Base-by-base conservation (phyloP, 768 basidiomycete genomes). In the Pulveroboletus sp. region DNA sequence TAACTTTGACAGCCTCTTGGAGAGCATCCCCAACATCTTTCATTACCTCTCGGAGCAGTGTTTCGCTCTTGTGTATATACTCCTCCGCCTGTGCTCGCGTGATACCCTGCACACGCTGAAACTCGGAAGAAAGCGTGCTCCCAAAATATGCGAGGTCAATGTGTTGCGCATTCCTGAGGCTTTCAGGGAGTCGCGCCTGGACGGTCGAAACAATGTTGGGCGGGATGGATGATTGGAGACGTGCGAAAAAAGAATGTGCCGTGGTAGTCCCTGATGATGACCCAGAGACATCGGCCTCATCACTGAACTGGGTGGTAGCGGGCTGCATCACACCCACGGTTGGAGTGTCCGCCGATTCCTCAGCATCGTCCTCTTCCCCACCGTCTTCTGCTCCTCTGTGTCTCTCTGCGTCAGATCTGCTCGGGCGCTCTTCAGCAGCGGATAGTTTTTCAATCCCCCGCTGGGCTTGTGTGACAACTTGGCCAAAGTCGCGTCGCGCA, bases 1-100 rank as follows among this genome's bases (percentile, higher is more conserved):
- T 75, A 44, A 96, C 86, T 66, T 93, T 94, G 59, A 97, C 91
- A 10, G 90, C 92, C 43, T 97, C 93, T 46, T 78, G 82, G 9
- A 94, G 71, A 14, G 86, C 84, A 55, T 88, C 92, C 49, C 88
- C 79, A 7, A 89, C 87, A 60, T 90, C 89, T 59, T 82, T 85
- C 59, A 89, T 77, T 2, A 82, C 87, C 50, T 84, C 85, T 36
- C 79, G 74, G 28, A 86, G 64, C 31, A 85, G 61, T 8, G 66
- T 74, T 56, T 86, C 85, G 64, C 84, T 85, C 72, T 82, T 86
- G 59, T 85, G 82, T 28, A 86, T 79, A 62, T 92, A 92, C 57
- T 89, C 91, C 65, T 91, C 92, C 6, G 89, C 89, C 54, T 86
- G 86, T 5, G 82, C 72, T n/a, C 76, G 76, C 45, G 81, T 83